phyloP scores from a whole-genome alignment of 2,329 filamentous ascomycete species.

The Trichoderma arundinaceum region DNA sequence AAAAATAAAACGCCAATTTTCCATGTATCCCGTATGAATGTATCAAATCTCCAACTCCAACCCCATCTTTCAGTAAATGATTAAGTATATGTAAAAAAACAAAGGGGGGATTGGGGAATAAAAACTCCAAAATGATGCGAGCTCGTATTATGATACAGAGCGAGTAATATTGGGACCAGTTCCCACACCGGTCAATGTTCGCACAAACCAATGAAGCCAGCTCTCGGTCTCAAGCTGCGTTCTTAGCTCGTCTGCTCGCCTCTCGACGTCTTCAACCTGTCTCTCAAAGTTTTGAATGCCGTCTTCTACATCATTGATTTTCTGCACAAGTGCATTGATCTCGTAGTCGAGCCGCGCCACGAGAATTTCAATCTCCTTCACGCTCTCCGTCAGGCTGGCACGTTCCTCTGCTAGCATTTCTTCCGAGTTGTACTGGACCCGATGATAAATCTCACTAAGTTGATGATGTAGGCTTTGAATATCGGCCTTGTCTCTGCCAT shows the following conservation, averaged over 20 bases:
- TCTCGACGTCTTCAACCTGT: constrained; percentile 75
- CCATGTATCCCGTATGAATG: constrained; percentile 26
- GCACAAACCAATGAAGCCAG: constrained; percentile 68
- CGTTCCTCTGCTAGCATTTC: constrained; percentile 74
- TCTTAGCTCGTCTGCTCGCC: constrained; percentile 66
- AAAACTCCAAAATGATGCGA: constrained; percentile 33
- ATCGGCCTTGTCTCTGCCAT: constrained; percentile 67
- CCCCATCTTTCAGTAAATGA: constrained; percentile 5
- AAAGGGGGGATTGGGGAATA: not conserved
- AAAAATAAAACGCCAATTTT: constrained; percentile 33
- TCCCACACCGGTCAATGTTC: constrained; percentile 65
- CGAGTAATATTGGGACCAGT: constrained; percentile 62
- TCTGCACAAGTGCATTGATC: constrained; percentile 76
- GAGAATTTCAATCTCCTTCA: constrained; percentile 80
- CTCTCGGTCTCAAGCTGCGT: constrained; percentile 66
- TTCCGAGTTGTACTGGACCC: constrained; percentile 68
- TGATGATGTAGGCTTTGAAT: constrained; percentile 72
- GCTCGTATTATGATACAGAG: constrained; percentile 34
- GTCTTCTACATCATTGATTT: constrained; percentile 86
- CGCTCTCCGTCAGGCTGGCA: constrained; percentile 68
- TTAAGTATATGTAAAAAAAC: constrained; percentile 5
- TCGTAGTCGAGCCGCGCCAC: constrained; percentile 92
- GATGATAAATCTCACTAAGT: constrained; percentile 71
- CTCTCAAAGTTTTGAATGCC: constrained; percentile 79
- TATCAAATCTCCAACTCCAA: constrained; percentile 21